These are phyloP conservation scores for Leptographium lundbergii DNA, from an alignment of 2,329 filamentous ascomycete genomes.

Conservation along the genomic window DNA sequence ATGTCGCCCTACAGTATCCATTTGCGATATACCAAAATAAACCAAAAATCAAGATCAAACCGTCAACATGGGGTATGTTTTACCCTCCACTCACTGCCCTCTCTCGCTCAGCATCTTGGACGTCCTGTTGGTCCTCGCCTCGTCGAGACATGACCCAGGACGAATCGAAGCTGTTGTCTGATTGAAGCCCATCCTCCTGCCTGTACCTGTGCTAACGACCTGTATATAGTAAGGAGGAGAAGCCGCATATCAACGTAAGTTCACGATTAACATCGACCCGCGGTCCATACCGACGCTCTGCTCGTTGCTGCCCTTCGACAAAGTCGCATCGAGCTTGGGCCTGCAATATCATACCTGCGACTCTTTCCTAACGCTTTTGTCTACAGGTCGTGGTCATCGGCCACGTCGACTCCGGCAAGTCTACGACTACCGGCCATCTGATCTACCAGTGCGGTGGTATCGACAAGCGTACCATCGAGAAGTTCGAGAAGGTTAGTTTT, in stretches of 20 bases:
- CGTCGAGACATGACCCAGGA: too few species aligned
- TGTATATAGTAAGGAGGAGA: slow-evolving; percentile 71
- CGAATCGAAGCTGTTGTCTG: neutral
- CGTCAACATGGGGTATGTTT: slow-evolving; percentile 26
- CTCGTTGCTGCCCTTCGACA: too few species aligned
- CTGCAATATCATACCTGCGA: neutral
- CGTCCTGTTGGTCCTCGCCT: too few species aligned
- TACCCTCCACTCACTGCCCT: neutral
- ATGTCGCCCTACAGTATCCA: neutral
- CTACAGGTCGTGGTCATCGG: slow-evolving; percentile 28
- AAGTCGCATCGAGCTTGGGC: neutral
- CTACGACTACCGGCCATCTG: slow-evolving; percentile 86
- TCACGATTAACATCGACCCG: neutral
- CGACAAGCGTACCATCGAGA: slow-evolving; percentile 99
- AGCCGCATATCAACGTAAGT: slow-evolving; percentile 75
- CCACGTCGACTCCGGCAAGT: slow-evolving; percentile 99
- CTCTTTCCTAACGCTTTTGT: slow-evolving; percentile 7
- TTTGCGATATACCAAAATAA: slow-evolving; percentile 1
- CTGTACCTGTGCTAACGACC: slow-evolving; percentile 12
- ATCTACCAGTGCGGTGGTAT: slow-evolving; percentile 99
- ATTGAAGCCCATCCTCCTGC: neutral
- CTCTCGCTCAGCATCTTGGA: neutral
- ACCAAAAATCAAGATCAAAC: slow-evolving; percentile 6
- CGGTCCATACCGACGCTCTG: too few species aligned
- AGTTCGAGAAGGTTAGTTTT: slow-evolving; percentile 98